phyloP scores from a whole-genome alignment of 768 basidiomycete genomes.

The Boletus coccyginus region DNA sequence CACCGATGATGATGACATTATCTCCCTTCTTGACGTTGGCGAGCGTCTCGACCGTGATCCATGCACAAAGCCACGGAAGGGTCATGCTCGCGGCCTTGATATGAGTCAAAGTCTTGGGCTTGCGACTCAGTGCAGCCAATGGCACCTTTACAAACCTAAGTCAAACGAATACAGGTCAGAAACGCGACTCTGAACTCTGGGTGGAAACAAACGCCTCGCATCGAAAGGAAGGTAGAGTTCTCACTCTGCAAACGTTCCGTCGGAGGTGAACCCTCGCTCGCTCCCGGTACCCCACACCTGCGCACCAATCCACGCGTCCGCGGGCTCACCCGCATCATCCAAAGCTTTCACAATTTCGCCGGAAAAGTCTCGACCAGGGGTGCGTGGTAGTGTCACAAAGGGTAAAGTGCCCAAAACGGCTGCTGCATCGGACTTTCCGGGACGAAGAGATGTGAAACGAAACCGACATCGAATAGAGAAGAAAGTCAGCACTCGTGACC shows the following conservation, averaged over 20 bases:
- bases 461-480: background rate
- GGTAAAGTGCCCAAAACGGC: slow-evolving; percentile 26
- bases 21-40: slow-evolving; percentile 32
- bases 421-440: slow-evolving; percentile 30
- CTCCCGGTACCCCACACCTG: slow-evolving; percentile 36
- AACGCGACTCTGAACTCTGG: background rate
- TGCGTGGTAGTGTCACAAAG: slow-evolving; percentile 34
- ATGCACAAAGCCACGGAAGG: slow-evolving; percentile 35
- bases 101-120: slow-evolving; percentile 27
- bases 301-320: slow-evolving; percentile 25
- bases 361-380: slow-evolving; percentile 33
- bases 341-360: slow-evolving; percentile 34
- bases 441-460: background rate
- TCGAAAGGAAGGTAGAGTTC: background rate
- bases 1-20: slow-evolving; percentile 34
- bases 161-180: background rate
- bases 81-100: slow-evolving; percentile 32
- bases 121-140: slow-evolving; percentile 28
- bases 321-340: slow-evolving; percentile 19
- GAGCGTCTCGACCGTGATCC: slow-evolving; percentile 36
- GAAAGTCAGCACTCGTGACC: background rate
- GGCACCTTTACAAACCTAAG: slow-evolving; percentile 30
- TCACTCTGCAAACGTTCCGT: slow-evolving; percentile 36
- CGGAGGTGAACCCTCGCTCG: slow-evolving; percentile 30
- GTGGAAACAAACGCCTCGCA: background rate